Conservation (phyloP, 305 asterid genomes). For the Solanum hybrid region DNA sequence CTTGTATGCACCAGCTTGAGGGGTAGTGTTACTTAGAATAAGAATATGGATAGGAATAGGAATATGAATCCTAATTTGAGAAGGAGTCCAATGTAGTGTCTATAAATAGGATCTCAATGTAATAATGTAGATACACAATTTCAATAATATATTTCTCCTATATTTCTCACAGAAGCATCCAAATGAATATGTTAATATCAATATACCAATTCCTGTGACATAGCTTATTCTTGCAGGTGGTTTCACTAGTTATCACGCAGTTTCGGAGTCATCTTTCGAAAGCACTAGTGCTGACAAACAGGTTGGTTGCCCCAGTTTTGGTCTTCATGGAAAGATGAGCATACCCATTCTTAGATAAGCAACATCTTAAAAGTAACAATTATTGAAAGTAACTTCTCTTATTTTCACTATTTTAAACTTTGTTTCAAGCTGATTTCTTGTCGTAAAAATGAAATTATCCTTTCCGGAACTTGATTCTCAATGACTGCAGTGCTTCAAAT, state of each 20-base stretch:
- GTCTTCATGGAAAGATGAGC: background rate
- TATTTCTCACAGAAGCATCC: background rate
- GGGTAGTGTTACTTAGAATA: too few relatives aligned
- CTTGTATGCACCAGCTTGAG: too few relatives aligned
- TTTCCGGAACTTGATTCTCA: background rate
- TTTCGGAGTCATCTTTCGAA: conserved; percentile 85
- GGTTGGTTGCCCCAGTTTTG: conserved; percentile 28
- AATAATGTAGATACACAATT: background rate
- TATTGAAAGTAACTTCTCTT: background rate
- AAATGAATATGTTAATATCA: background rate
- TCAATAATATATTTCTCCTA: too few relatives aligned
- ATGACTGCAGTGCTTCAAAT: background rate
- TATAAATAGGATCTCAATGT: background rate
- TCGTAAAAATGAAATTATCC: background rate
- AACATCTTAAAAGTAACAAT: background rate
- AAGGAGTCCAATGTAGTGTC: background rate
- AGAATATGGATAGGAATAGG: background rate
- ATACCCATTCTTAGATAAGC: background rate
- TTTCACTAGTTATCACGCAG: conserved; percentile 70
- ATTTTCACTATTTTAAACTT: background rate
- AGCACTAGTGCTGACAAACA: conserved; percentile 88
- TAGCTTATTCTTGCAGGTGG: conserved; percentile 46
- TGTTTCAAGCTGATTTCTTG: background rate
- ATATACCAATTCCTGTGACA: conserved; percentile 7
- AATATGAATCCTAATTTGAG: background rate